phyloP scores from a whole-genome alignment of 2,329 filamentous ascomycete species.

The Trichoderma cornu-damae region DNA sequence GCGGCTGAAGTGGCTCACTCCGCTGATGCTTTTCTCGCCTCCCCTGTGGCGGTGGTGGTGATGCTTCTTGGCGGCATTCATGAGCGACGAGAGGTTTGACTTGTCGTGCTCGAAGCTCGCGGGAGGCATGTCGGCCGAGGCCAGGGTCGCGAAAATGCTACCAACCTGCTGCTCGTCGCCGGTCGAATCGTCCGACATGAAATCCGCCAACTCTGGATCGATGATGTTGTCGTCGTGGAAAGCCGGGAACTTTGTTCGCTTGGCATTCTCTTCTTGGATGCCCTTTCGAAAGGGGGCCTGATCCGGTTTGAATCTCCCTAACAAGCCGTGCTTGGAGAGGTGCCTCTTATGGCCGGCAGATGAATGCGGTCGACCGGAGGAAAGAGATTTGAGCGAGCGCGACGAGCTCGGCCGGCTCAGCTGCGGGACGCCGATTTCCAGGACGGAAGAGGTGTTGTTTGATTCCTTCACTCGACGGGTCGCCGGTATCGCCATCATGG shows the following conservation, averaged over 20 bases:
- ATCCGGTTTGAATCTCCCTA: constrained; percentile 72
- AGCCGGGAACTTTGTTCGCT: constrained; percentile 66
- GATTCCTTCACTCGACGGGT: constrained; percentile 65
- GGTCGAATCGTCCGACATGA: constrained; percentile 93
- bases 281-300: constrained; percentile 81
- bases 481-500: constrained; percentile 66
- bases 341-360: constrained; percentile 72
- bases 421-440: constrained; percentile 83
- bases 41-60: constrained; percentile 56
- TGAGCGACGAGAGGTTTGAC: constrained; percentile 63
- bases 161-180: constrained; percentile 82
- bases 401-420: constrained; percentile 91
- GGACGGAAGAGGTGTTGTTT: constrained; percentile 77
- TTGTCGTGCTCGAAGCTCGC: constrained; percentile 70
- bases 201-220: constrained; percentile 89
- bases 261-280: constrained; percentile 58
- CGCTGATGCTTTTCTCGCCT: constrained; percentile 71
- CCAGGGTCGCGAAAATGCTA: constrained; percentile 71
- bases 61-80: constrained; percentile 70
- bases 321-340: constrained; percentile 79
- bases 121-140: constrained; percentile 59
- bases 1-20: constrained; percentile 63
- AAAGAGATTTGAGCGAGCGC: constrained; percentile 73
- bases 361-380: constrained; percentile 66
- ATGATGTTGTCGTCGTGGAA: constrained; percentile 99